phyloP scores from a whole-genome alignment of 139 green algal genomes.

The Coelastrella sp. region DNA sequence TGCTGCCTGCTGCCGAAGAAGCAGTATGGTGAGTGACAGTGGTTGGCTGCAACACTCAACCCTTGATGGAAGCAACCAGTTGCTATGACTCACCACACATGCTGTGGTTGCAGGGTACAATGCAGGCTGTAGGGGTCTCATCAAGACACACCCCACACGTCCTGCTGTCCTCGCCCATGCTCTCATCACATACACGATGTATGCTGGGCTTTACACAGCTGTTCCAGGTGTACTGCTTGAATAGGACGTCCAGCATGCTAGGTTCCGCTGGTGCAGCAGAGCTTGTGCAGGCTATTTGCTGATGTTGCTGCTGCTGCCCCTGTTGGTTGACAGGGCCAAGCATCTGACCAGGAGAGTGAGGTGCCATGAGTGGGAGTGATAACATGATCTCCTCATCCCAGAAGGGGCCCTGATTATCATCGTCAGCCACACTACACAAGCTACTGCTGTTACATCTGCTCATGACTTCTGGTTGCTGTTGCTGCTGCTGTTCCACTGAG shows the following conservation, averaged over 20 bases:
- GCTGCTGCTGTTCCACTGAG: conserved; percentile 23
- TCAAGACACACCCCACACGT: conserved; percentile 46
- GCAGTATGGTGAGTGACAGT: neutral
- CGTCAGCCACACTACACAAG: neutral
- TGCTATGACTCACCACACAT: conserved; percentile 42
- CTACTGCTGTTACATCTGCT: conserved; percentile 24
- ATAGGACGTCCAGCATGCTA: neutral
- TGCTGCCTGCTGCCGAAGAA: no score
- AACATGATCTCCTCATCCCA: neutral
- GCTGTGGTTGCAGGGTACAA: conserved; percentile 40
- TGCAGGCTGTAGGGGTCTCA: conserved; percentile 20
- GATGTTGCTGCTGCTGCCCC: neutral
- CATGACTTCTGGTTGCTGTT: neutral
- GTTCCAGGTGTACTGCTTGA: conserved; percentile 4
- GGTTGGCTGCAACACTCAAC: no score
- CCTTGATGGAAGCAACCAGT: no score
- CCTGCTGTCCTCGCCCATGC: neutral
- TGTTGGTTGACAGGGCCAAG: neutral
- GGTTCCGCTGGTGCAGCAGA: neutral
- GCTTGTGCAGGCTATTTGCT: neutral
- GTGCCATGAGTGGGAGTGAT: neutral
- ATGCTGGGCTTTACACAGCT: neutral
- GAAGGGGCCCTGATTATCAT: neutral
- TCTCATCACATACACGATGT: neutral
- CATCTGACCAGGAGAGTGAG: neutral